Conservation (phyloP, 2,329 filamentous ascomycete genomes). For the Penicillium sp. region DNA sequence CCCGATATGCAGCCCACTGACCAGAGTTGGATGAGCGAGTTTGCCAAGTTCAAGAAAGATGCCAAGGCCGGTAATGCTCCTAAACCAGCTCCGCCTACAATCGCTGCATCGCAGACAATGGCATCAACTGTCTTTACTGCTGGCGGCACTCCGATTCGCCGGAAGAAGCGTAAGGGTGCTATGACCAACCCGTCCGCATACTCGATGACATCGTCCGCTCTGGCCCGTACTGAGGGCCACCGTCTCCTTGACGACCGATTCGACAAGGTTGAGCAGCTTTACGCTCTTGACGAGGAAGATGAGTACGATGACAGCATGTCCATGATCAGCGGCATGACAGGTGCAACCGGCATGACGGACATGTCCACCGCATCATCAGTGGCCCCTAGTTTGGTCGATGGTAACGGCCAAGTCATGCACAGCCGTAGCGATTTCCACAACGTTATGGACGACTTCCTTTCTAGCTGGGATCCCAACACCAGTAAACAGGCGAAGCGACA, state of each 20-base stretch:
- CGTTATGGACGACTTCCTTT: slow-evolving; percentile 92
- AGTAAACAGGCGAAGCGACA: slow-evolving; percentile 44
- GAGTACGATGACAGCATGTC: slow-evolving; percentile 55
- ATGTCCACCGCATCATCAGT: slow-evolving; percentile 55
- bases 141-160: slow-evolving; percentile 64
- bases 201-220: slow-evolving; percentile 86
- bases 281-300: slow-evolving; percentile 61
- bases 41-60: slow-evolving; percentile 90
- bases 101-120: slow-evolving; percentile 42
- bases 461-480: slow-evolving; percentile 52
- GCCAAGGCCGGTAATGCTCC: slow-evolving; percentile 48
- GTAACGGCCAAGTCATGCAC: slow-evolving; percentile 48
- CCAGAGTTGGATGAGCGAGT: slow-evolving; percentile 86
- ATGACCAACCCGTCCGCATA: slow-evolving; percentile 83
- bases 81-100: slow-evolving; percentile 34
- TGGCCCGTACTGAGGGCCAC: slow-evolving; percentile 84
- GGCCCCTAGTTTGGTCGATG: slow-evolving; percentile 54
- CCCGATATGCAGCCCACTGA: slow-evolving; percentile 59
- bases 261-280: slow-evolving; percentile 83
- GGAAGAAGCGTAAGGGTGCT: slow-evolving; percentile 94
- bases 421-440: slow-evolving; percentile 77
- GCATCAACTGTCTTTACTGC: slow-evolving; percentile 54
- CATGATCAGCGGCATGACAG: slow-evolving; percentile 47
- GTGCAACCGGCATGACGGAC: slow-evolving; percentile 60
- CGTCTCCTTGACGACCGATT: slow-evolving; percentile 85